phyloP scores from a whole-genome alignment of 257 asterid genomes.

The Salvia rosmarinus region DNA sequence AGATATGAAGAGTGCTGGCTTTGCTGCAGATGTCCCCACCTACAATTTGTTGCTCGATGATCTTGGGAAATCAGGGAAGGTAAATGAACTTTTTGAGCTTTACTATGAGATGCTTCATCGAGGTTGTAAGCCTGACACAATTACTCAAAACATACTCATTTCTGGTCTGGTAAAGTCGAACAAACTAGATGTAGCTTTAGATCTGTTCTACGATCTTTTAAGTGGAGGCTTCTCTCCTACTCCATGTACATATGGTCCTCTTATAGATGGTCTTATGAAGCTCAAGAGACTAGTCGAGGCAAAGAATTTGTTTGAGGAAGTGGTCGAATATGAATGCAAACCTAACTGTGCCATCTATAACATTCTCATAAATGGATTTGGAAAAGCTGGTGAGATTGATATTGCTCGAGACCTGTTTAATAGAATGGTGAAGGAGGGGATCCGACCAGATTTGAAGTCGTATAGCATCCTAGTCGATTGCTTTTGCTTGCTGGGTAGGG shows the following conservation, averaged over 20 bases:
- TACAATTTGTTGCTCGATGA: conserved; percentile 83
- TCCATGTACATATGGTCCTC: conserved; percentile 95
- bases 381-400: conserved; percentile 79
- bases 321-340: conserved; percentile 72
- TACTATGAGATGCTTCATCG: conserved; percentile 77
- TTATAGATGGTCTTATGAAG: conserved; percentile 82
- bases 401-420: conserved; percentile 63
- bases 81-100: conserved; percentile 60
- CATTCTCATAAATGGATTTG: conserved; percentile 87
- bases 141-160: conserved; percentile 80
- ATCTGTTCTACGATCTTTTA: conserved; percentile 72
- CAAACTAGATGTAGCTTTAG: conserved; percentile 67
- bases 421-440: conserved; percentile 83
- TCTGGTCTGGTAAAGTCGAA: conserved; percentile 82
- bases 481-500: conserved; percentile 60
- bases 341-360: conserved; percentile 90
- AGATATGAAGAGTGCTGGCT: conserved; percentile 74
- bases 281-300: conserved; percentile 66
- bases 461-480: conserved; percentile 86
- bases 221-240: conserved; percentile 88
- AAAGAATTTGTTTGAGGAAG: conserved; percentile 71
- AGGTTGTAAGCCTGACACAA: conserved; percentile 66
- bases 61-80: conserved; percentile 81
- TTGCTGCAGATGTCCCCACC: conserved; percentile 63
- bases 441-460: conserved; percentile 86